Conservation (phyloP, 345 rosid species). For the Raphanus raphanistrum region DNA sequence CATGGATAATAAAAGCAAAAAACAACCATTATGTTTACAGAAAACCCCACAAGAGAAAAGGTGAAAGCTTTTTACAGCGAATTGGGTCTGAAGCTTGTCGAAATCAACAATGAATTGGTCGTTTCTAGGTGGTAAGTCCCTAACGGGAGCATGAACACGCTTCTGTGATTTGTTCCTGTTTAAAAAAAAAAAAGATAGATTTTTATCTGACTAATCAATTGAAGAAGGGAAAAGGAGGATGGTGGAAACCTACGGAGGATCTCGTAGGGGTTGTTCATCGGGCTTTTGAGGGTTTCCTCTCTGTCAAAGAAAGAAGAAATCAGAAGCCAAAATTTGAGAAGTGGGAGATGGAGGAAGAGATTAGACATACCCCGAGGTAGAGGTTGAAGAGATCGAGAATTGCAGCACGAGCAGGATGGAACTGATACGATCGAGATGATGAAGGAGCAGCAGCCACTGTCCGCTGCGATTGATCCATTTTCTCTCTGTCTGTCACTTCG, state of each 20-base stretch:
- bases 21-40: background rate
- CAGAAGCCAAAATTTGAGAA: background rate
- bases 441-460: slow-evolving; percentile 45
- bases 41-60: slow-evolving; percentile 13
- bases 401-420: slow-evolving; percentile 76
- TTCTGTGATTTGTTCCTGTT: slow-evolving; percentile 90
- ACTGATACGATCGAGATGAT: slow-evolving; percentile 66
- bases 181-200: too few species aligned
- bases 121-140: slow-evolving; percentile 86
- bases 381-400: slow-evolving; percentile 83
- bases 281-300: slow-evolving; percentile 68
- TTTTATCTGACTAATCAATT: background rate
- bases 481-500: too few species aligned
- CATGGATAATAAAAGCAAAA: background rate
- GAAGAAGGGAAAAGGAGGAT: background rate
- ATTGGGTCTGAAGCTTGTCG: slow-evolving; percentile 80
- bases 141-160: slow-evolving; percentile 77
- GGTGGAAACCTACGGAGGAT: slow-evolving; percentile 64
- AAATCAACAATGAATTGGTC: slow-evolving; percentile 87
- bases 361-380: slow-evolving; percentile 66
- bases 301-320: slow-evolving; percentile 38
- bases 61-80: slow-evolving; percentile 47
- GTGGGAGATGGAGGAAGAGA: background rate
- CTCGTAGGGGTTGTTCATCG: slow-evolving; percentile 62
- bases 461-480: slow-evolving; percentile 74